Conservation (phyloP, 2,329 filamentous ascomycete genomes). For the Sporothrix inflata region DNA sequence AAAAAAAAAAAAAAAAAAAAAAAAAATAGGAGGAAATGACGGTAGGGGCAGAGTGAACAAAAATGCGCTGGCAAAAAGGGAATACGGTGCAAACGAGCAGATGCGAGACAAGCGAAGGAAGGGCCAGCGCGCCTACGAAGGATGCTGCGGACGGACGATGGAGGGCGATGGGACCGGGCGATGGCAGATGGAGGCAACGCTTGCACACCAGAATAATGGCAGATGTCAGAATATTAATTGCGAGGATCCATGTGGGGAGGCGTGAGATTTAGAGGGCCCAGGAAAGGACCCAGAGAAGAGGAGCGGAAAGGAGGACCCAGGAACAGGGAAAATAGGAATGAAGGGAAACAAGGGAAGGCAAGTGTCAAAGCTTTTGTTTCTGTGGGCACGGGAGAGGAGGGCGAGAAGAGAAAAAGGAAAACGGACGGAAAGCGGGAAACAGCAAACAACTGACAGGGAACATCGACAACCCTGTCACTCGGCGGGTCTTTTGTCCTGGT, state of each 20-base stretch:
- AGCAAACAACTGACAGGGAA: neutral
- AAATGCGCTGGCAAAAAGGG: conserved; percentile 3
- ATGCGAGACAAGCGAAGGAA: neutral
- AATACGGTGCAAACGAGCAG: neutral
- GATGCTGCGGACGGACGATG: neutral
- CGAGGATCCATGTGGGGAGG: conserved; percentile 9
- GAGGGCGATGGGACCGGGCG: neutral
- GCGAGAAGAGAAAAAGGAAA: neutral
- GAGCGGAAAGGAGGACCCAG: neutral
- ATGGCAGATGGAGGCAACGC: neutral
- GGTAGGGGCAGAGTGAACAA: neutral
- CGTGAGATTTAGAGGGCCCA: neutral
- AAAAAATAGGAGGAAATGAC: neutral
- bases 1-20: neutral
- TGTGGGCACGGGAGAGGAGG: neutral
- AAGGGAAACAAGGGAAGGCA: neutral
- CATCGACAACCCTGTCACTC: conserved; percentile 4
- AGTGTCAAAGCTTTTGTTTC: neutral
- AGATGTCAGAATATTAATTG: neutral
- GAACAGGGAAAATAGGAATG: neutral
- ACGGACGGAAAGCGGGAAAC: neutral
- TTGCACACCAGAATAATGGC: neutral
- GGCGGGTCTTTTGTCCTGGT: conserved; percentile 4
- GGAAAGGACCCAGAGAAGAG: no score
- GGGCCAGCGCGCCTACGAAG: neutral